Conservation (phyloP, 2,329 filamentous ascomycete species). For the Botrytis elliptica region DNA sequence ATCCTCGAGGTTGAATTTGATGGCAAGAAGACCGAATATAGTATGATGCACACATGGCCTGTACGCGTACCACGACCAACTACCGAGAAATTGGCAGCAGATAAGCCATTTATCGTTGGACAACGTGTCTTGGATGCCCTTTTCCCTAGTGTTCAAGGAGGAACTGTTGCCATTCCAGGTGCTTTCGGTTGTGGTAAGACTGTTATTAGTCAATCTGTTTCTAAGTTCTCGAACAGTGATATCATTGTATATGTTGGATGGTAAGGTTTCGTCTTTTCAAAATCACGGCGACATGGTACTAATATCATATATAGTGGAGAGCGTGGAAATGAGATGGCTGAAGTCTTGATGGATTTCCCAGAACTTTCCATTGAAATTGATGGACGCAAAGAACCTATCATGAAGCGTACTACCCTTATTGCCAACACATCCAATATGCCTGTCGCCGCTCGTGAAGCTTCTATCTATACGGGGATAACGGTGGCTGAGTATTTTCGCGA, state of each 20-base stretch:
- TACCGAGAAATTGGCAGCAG: constrained; percentile 86
- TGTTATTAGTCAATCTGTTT: constrained; percentile 96
- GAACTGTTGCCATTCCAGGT: constrained; percentile 95
- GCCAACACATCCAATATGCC: constrained; percentile 99
- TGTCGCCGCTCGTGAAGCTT: constrained; percentile 95
- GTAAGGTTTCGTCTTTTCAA: background rate
- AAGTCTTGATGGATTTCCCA: constrained; percentile 99
- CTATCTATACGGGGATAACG: constrained; percentile 65
- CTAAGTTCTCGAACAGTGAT: constrained; percentile 99
- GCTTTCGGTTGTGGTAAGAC: constrained; percentile 99
- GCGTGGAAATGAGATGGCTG: constrained; percentile 98
- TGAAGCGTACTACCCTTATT: constrained; percentile 98
- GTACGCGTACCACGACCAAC: constrained; percentile 92
- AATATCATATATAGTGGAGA: constrained; percentile 53
- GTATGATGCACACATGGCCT: constrained; percentile 99
- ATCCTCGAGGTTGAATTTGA: constrained; percentile 96
- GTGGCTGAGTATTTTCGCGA: too few species aligned
- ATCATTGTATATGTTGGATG: constrained; percentile 95
- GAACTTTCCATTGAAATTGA: constrained; percentile 94
- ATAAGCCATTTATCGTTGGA: constrained; percentile 91
- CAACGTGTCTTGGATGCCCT: constrained; percentile 95
- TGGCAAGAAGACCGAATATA: constrained; percentile 88
- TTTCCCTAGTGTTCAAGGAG: constrained; percentile 94
- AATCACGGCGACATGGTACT: background rate
- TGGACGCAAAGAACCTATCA: constrained; percentile 95